These are phyloP conservation scores for Trichosporon sp. DNA, from an alignment of 1,284 basidiomycete species.

Conservation along the genomic window DNA sequence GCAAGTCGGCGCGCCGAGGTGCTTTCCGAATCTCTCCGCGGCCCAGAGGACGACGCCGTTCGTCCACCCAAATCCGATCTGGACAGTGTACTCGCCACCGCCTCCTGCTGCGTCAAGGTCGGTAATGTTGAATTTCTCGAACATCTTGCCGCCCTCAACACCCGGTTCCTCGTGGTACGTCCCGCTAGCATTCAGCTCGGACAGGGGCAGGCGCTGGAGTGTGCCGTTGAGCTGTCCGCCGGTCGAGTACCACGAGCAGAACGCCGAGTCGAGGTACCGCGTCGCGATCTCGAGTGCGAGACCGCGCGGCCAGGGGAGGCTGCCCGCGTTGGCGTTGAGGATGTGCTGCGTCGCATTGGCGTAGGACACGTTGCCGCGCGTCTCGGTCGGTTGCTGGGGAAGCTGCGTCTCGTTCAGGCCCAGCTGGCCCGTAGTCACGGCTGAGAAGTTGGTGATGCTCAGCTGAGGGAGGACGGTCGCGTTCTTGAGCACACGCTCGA, in stretches of 20 bases:
- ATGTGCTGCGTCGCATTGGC: not conserved
- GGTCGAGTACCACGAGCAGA: constrained; percentile 78
- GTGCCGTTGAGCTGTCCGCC: constrained; percentile 70
- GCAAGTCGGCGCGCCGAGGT: constrained; percentile 62
- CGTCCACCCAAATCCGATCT: constrained; percentile 65
- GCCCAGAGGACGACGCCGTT: constrained; percentile 74
- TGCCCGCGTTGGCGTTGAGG: constrained; percentile 8
- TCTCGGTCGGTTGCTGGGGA: constrained; percentile 58
- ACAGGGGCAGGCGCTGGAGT: constrained; percentile 62
- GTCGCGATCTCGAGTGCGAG: constrained; percentile 58
- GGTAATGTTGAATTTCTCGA: constrained; percentile 64
- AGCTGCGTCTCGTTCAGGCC: constrained; percentile 61
- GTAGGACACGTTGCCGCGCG: not conserved
- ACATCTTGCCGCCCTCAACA: constrained; percentile 60
- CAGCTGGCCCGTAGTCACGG: constrained; percentile 67
- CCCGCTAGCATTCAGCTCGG: constrained; percentile 68
- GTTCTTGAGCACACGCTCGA: constrained; percentile 33
- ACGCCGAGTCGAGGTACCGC: constrained; percentile 69
- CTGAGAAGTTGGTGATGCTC: constrained; percentile 24
- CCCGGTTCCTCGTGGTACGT: constrained; percentile 26
- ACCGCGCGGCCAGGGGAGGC: constrained; percentile 46
- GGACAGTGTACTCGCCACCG: constrained; percentile 77
- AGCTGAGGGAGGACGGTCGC: constrained; percentile 9
- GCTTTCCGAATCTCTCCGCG: constrained; percentile 62
- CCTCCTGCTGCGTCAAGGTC: constrained; percentile 77